Percentiles rank a stretch among this genome's conserved stretches.
Evolutionary conservation across 1,139 yeast genomes (phyloP).

Genomic region (Nakaseomyces nivariensis): DNA sequence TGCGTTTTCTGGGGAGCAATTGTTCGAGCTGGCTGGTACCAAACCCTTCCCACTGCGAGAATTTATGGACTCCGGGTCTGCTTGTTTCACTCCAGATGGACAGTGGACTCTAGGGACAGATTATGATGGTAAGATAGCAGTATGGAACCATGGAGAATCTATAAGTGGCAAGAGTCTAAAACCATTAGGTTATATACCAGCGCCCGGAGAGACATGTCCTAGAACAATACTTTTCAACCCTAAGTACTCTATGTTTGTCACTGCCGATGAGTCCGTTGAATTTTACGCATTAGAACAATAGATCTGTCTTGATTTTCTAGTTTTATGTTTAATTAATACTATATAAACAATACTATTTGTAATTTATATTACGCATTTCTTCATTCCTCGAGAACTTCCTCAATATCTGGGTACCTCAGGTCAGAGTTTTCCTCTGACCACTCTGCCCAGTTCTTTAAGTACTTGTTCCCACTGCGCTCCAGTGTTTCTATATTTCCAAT

Average conservation of each 20-base stretch:
- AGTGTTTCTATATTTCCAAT: slow-evolving; percentile 75
- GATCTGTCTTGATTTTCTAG: neutral
- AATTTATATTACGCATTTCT: neutral
- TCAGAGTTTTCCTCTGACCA: slow-evolving; percentile 65
- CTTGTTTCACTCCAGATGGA: slow-evolving; percentile 77
- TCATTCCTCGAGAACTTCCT: slow-evolving; percentile 20
- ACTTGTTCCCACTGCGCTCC: slow-evolving; percentile 36
- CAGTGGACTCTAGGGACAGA: slow-evolving; percentile 58
- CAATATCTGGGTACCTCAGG: slow-evolving; percentile 53
- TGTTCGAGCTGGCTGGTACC: slow-evolving; percentile 44
- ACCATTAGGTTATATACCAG: slow-evolving; percentile 25
- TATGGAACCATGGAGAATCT: slow-evolving; percentile 50
- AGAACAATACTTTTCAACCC: slow-evolving; percentile 71
- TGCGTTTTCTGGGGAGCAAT: slow-evolving; percentile 54
- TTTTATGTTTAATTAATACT: slow-evolving; percentile 8
- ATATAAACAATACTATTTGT: slow-evolving; percentile 19
- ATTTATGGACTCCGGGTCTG: slow-evolving; percentile 50
- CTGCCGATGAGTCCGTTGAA: slow-evolving; percentile 52
- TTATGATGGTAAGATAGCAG: slow-evolving; percentile 40
- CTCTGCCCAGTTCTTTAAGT: slow-evolving; percentile 55
- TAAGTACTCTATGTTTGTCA: slow-evolving; percentile 60
- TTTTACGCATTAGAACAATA: slow-evolving; percentile 19
- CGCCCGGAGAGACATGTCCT: slow-evolving; percentile 36
- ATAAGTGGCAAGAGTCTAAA: slow-evolving; percentile 24
- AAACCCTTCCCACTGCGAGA: slow-evolving; percentile 34